phyloP scores from a whole-genome alignment of 129 eudicot genomes.

The Cynara cardunculus region DNA sequence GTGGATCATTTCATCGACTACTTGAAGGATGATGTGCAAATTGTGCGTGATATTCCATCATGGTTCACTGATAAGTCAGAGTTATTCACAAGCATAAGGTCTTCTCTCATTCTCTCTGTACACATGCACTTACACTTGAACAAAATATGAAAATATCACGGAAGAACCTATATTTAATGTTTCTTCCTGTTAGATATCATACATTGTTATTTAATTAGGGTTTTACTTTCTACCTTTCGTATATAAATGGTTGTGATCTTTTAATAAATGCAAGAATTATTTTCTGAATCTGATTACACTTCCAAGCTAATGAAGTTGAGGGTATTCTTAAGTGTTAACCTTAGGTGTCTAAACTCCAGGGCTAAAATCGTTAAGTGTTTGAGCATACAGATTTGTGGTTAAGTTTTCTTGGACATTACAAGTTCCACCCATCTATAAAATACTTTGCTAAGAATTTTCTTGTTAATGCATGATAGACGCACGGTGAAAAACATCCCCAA shows the following conservation, averaged over 20 bases:
- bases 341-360: background rate
- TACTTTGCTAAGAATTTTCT: slow-evolving; percentile 6
- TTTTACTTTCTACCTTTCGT: background rate
- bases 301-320: background rate
- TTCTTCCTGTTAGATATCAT: background rate
- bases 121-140: slow-evolving; percentile 5
- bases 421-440: background rate
- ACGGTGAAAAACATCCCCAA: slow-evolving; percentile 95
- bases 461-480: slow-evolving; percentile 52
- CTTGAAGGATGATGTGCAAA: slow-evolving; percentile 90
- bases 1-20: slow-evolving; percentile 97
- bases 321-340: background rate
- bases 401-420: slow-evolving; percentile 3
- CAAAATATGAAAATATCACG: background rate
- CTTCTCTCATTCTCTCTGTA: background rate
- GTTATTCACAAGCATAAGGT: slow-evolving; percentile 90
- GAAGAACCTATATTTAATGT: background rate
- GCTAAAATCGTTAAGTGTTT: background rate
- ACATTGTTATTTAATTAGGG: background rate
- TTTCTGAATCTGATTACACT: background rate
- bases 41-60: slow-evolving; percentile 95
- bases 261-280: background rate
- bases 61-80: slow-evolving; percentile 96
- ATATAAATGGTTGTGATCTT: background rate
- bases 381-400: background rate